Conservation (phyloP, 495 filamentous ascomycete genomes). For the Tetracladium marchalianum region DNA sequence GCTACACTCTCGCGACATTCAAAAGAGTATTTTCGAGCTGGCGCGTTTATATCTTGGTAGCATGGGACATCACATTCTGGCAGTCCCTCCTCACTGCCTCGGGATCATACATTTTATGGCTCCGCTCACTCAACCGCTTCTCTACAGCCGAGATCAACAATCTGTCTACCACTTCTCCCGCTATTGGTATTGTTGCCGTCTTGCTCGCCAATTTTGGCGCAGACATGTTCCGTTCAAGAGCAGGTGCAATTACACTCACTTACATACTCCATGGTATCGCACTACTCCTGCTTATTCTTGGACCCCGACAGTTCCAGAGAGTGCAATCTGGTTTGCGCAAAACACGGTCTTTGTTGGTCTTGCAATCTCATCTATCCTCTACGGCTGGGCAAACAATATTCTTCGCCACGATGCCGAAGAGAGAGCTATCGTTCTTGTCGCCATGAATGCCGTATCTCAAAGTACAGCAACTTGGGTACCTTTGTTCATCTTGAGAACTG, state of each 20-base stretch:
- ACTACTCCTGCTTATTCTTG: constrained; percentile 11
- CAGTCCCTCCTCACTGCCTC: constrained; percentile 15
- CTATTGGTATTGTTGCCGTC: constrained; percentile 10
- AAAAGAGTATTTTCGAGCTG: constrained; percentile 18
- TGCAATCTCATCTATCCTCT: constrained; percentile 10
- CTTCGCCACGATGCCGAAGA: background rate
- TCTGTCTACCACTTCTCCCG: constrained; percentile 20
- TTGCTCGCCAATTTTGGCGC: constrained; percentile 6
- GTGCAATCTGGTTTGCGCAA: constrained; percentile 17
- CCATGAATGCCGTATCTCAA: constrained; percentile 34
- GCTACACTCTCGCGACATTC: constrained; percentile 22
- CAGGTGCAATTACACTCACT: constrained; percentile 9
- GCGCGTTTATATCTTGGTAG: constrained; percentile 9
- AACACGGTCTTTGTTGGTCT: constrained; percentile 9
- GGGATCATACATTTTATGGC: constrained; percentile 17
- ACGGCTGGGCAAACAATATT: constrained; percentile 10
- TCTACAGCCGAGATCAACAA: constrained; percentile 24
- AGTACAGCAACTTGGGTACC: constrained; percentile 28
- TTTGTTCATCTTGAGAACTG: constrained; percentile 13
- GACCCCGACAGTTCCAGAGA: constrained; percentile 6
- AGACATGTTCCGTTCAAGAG: constrained; percentile 4
- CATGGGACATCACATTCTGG: constrained; percentile 8
- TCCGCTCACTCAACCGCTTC: constrained; percentile 20
- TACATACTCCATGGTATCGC: constrained; percentile 2
- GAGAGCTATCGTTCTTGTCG: constrained; percentile 16